These are phyloP conservation scores for Dissophora ornata DNA, from an alignment of 192 early-diverging fungal genomes.

Conservation along the genomic window DNA sequence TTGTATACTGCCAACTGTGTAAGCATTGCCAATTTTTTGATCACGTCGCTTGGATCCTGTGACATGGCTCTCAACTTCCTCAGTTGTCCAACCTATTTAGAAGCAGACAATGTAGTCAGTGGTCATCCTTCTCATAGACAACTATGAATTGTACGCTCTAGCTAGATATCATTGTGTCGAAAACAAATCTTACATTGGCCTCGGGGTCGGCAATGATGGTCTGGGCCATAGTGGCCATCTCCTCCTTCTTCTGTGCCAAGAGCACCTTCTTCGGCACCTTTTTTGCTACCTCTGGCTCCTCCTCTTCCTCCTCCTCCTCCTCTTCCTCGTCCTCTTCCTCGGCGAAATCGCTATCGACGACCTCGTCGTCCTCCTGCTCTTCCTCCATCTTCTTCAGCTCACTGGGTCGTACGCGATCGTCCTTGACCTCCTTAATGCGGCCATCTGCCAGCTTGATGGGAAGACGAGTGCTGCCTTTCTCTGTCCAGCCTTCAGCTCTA, in stretches of 20 bases:
- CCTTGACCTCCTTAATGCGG: conserved; percentile 60
- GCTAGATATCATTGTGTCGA: background rate
- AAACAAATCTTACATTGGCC: conserved; percentile 60
- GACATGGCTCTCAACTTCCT: conserved; percentile 76
- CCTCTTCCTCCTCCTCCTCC: conserved; percentile 38
- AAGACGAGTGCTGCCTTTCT: conserved; percentile 68
- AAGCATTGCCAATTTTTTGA: conserved; percentile 82
- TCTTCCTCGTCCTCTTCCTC: conserved; percentile 31
- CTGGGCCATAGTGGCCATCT: conserved; percentile 84
- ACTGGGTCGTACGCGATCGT: conserved; percentile 37
- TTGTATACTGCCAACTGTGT: conserved; percentile 94
- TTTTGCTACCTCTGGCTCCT: conserved; percentile 50
- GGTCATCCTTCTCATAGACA: too few species aligned
- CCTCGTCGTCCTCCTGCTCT: conserved; percentile 27
- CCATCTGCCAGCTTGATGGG: conserved; percentile 79
- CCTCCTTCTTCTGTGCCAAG: conserved; percentile 75
- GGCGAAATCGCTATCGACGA: conserved; percentile 37
- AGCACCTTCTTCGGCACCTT: conserved; percentile 67
- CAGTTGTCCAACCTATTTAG: conserved; percentile 68
- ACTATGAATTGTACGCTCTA: too few species aligned
- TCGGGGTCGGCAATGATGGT: conserved; percentile 87
- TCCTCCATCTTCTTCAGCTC: conserved; percentile 36
- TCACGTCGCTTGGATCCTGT: conserved; percentile 68
- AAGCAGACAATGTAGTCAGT: too few species aligned
- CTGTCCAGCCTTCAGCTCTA: conserved; percentile 63